Evolutionary conservation across 2,329 filamentous ascomycete genomes (phyloP).

Genomic region (Diaporthe helianthi): DNA sequence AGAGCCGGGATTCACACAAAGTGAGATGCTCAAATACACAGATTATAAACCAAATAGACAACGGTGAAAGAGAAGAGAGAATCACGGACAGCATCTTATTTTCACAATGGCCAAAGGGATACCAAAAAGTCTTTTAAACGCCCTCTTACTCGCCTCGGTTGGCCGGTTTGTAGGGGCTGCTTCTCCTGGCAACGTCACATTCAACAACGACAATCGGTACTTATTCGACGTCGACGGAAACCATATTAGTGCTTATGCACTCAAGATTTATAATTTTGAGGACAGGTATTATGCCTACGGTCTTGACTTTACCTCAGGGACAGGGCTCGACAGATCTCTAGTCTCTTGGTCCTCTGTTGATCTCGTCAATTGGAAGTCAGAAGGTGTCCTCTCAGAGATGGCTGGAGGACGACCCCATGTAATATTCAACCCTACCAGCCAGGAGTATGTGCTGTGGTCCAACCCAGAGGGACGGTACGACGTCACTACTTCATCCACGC

Average conservation of each 20-base stretch:
- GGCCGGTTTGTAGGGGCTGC: not conserved
- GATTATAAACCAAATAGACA: not conserved
- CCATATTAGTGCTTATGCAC: conserved; percentile 29
- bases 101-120: conserved; percentile 14
- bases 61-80: not conserved
- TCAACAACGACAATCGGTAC: conserved; percentile 7
- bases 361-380: conserved; percentile 25
- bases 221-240: conserved; percentile 29
- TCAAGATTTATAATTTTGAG: conserved; percentile 29
- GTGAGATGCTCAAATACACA: conserved; percentile 6
- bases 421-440: conserved; percentile 16
- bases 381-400: conserved; percentile 18
- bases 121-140: not conserved
- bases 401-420: conserved; percentile 20
- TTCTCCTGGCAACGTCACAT: conserved; percentile 5
- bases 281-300: conserved; percentile 29
- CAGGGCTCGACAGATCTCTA: conserved; percentile 13
- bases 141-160: not conserved
- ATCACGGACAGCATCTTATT: not conserved
- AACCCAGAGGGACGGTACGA: conserved; percentile 17
- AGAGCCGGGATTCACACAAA: conserved; percentile 5
- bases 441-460: conserved; percentile 29
- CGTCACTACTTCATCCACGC: conserved; percentile 22
- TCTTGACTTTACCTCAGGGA: conserved; percentile 18
- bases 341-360: conserved; percentile 26